Base-by-base conservation (phyloP, 352 stramenopile genomes). In the Globisporangium orthogonon region DNA sequence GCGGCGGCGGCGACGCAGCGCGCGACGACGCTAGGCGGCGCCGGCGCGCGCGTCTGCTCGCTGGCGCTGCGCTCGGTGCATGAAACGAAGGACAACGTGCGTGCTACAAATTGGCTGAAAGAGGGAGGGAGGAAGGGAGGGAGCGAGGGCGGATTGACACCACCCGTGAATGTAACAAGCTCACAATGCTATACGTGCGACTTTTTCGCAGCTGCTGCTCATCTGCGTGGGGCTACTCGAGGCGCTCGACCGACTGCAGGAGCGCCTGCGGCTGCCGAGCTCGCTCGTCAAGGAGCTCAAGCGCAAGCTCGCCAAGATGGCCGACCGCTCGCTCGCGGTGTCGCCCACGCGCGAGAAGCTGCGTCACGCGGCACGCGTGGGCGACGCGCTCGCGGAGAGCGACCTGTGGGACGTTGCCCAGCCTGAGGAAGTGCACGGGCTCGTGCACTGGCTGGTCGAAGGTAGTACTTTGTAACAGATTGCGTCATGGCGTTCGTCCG, bases 221-320 rank as follows among this genome's bases (percentile, higher is more conserved):
- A 77, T 93, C 40, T 93, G 83, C 52, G 83, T 93, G 28, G 78
- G 76, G 0, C 68, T 93, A 31, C 58, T 93, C 17, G 83, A 89
- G 43, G 83, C 83, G 23, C 61, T 93, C 37, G 83, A 93, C 65
- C 75, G 70, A 4, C 57, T 93, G 23, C 83, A 93, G 61, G 74
- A 88, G 58, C 74, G 75, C 0, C 68, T 93, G 50, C 78, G 83
- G 52, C 48, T 93, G 28, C 76, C 83, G 46, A 78, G 71, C 45
- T 73, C 71, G 41, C 64, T 93, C 28, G 78, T 93, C 9, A 91
- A 89, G 40, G 76, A 91, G 40, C 67, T 93, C 43, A 87, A 86
- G 68, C 76, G 67, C 10, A 81, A 76, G 13, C 60, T 93, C 47
- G 60, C 67, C 41, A 84, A 80, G 52, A 84, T 91, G 76, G 67